These are phyloP conservation scores for Obba rivulosa DNA, from an alignment of 768 basidiomycete species.

Conservation along the genomic window DNA sequence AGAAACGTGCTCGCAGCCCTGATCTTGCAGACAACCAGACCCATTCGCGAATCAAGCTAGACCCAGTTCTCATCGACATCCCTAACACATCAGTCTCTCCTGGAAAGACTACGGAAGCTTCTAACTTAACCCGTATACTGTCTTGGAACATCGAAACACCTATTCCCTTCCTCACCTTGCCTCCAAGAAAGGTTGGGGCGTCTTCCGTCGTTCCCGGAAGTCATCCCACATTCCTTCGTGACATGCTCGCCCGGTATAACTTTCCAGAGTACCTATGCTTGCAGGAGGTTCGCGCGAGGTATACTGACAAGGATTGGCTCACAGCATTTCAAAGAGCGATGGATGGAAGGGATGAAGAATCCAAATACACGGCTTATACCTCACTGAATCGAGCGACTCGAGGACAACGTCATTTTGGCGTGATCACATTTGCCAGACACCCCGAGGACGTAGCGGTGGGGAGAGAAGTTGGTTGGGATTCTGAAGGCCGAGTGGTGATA, in stretches of 20 bases:
- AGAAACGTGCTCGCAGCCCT: conserved; percentile 7
- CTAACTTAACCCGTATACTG: no score
- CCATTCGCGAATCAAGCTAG: neutral
- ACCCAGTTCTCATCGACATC: no score
- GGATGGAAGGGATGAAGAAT: conserved; percentile 8
- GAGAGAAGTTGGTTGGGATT: conserved; percentile 22
- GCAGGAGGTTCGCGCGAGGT: conserved; percentile 20
- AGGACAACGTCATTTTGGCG: conserved; percentile 20
- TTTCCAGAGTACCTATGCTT: conserved; percentile 21
- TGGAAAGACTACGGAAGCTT: conserved; percentile 1
- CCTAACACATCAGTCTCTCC: no score
- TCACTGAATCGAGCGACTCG: conserved; percentile 17
- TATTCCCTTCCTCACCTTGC: conserved; percentile 17
- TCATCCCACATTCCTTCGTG: conserved; percentile 14
- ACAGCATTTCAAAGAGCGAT: conserved; percentile 12
- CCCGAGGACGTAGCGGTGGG: conserved; percentile 9
- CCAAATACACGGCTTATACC: conserved; percentile 16
- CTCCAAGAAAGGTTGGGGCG: conserved; percentile 11
- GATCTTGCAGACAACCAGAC: neutral
- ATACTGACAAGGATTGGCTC: conserved; percentile 19
- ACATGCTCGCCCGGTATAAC: conserved; percentile 12
- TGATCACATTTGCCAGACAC: conserved; percentile 14
- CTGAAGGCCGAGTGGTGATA: conserved; percentile 19
- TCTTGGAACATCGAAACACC: conserved; percentile 23
- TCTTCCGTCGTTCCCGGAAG: conserved; percentile 6